Conservation (phyloP, 139 green algal genomes). For the Trebouxia sp. region DNA sequence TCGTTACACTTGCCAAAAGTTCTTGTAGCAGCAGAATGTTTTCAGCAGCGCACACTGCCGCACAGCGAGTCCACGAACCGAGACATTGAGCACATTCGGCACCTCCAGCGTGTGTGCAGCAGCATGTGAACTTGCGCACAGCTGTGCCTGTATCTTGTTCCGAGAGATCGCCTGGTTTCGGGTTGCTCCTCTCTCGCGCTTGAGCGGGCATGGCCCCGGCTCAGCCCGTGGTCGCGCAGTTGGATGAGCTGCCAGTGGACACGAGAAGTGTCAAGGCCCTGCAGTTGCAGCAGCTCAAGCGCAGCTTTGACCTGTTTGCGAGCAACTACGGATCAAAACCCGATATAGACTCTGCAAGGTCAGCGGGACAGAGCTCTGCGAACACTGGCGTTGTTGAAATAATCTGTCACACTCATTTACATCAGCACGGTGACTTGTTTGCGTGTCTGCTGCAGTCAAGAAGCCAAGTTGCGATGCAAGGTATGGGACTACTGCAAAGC, state of each 20-base stretch:
- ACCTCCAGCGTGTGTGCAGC: too few species aligned
- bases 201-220: background rate
- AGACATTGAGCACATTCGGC: too few species aligned
- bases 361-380: background rate
- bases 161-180: too few species aligned
- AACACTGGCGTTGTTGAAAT: background rate
- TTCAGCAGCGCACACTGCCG: too few species aligned
- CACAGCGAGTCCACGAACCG: too few species aligned
- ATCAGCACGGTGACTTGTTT: background rate
- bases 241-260: constrained; percentile 68
- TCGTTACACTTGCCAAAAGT: too few species aligned
- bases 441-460: constrained; percentile 52
- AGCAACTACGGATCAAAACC: constrained; percentile 59
- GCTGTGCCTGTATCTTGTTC: too few species aligned
- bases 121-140: too few species aligned
- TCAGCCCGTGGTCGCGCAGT: background rate
- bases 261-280: constrained; percentile 79
- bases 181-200: too few species aligned
- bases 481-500: too few species aligned
- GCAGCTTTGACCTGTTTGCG: constrained; percentile 86
- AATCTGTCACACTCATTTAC: background rate
- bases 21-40: too few species aligned
- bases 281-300: constrained; percentile 75
- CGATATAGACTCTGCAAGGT: constrained; percentile 67
- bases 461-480: constrained; percentile 73